Evolutionary conservation across 345 rosid species (phyloP), one percentile per base, ranked within the genome.

Genomic region (Linum tenue): DNA sequence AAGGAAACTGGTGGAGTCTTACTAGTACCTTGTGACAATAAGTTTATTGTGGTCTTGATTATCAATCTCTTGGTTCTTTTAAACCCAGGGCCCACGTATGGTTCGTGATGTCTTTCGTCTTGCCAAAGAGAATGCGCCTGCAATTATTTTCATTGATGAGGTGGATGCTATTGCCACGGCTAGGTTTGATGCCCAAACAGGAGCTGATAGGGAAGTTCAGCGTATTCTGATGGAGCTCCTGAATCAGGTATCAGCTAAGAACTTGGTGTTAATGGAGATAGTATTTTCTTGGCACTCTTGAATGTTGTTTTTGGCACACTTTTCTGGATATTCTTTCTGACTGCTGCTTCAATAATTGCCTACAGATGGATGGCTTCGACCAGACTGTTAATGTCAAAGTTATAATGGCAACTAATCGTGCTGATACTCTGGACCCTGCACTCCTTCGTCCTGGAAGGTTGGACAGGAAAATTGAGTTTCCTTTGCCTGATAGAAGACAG

Each of bases 91-190:
- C 12, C 98, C 98, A n/a, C 80, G 98, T n/a, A 92, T 92, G 98
- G 98, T 92, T 59, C 96, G 98, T 69, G 98, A 90, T 85, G 98
- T 92, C 67, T 92, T 92, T 67, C 94, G 98, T 63, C 97, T 92
- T 60, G 98, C 98, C 0, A 92, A 92, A 72, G 98, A 92, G 77
- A 92, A 92, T 75, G 98, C 98, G 70, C 98, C 98, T 37, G 98
- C 98, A 57, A 92, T 92, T 64, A 92, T 92, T 71, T 92, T 92
- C 62, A 92, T 90, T 63, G 98, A 92, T 75, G 98, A 92, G 75
- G 98, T 92, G 4, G 98, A 92, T 80, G 97, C 98, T 58, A 92
- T 92, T 39, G 98, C 98, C 31, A 92, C 98, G 42, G 98, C 98
- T 64, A 85, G 98, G 84, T 92, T 92, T 80, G 98, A 92, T 80